Evolutionary conservation across 2,329 filamentous ascomycete species (phyloP), one percentile per base, ranked within the genome.

Genomic region (Lachnellula arida): DNA sequence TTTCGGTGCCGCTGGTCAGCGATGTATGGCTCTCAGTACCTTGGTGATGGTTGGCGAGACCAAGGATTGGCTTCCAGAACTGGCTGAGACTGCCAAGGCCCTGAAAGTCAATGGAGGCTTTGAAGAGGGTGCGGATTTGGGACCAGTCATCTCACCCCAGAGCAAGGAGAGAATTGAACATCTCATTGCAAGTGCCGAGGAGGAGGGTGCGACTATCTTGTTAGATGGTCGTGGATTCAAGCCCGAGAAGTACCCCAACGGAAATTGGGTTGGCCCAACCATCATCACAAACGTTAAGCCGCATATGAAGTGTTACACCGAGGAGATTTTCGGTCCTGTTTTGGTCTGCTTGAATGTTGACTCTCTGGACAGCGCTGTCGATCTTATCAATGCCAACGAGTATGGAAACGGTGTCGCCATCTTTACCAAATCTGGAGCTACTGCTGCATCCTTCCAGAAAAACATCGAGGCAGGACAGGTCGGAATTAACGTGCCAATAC

Each of bases 331-430:
- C 63, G 89, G 89, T 2, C 89, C 89, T 2, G 89, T 94, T 9
- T 80, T 94, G 17, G 88, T 94, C 55, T 91, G 88, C 75, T 76
- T 94, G 60, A 89, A 89, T 67, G 87, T 88, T 17, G 82, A 86
- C 43, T 90, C 87, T 5, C 81, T 93, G 54, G 87, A 92, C 68
- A 88, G 91, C 52, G 89, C 89, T 39, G 86, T 94, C 65, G 82
- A 88, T 34, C 76, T 92, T 61, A 92, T 94, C 78, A 94, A 94
- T 76, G 78, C 76, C 58, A 94, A 94, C 74, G 87, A 91, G 73
- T 94, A 94, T 72, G 89, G 89, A 64, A 94, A 94, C 76, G 89
- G 89, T 63, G 86, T 86, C 11, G 89, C 90, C 66, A 89, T 94
- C 76, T 94, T 94, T 77, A 94, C 89, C 14, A 80, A 82, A 61